Evolutionary conservation across 1,284 basidiomycete species (phyloP).

Genomic region (Cutaneotrichosporon cutaneum): DNA sequence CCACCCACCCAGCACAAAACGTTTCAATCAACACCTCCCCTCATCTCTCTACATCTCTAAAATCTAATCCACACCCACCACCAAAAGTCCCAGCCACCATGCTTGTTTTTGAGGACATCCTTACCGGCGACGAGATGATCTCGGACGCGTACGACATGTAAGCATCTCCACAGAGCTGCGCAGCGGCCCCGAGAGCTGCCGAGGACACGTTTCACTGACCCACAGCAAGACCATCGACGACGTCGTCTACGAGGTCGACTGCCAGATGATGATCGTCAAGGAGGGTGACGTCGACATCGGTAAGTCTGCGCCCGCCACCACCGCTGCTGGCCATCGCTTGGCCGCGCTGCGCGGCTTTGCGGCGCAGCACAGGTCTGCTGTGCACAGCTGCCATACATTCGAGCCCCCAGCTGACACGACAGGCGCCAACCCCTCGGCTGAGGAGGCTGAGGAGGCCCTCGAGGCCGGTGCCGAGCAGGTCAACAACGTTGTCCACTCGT

Average conservation of each 20-base stretch:
- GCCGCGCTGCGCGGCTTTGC: not conserved
- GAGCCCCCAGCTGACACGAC: slow-evolving; percentile 7
- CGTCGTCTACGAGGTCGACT: slow-evolving; percentile 89
- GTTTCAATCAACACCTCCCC: slow-evolving; percentile 7
- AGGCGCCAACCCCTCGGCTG: slow-evolving; percentile 89
- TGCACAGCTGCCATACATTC: not conserved
- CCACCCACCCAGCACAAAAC: slow-evolving; percentile 1
- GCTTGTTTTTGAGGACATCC: slow-evolving; percentile 56
- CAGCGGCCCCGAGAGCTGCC: not conserved
- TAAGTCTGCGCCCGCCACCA: slow-evolving; percentile 45
- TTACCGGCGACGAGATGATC: slow-evolving; percentile 89
- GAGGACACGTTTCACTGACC: not conserved
- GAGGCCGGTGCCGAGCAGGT: slow-evolving; percentile 74
- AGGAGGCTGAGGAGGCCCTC: slow-evolving; percentile 79
- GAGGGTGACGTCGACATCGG: slow-evolving; percentile 90
- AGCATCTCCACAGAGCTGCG: slow-evolving; percentile 31
- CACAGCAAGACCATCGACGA: slow-evolving; percentile 78
- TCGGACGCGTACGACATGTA: slow-evolving; percentile 88
- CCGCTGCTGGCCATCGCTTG: not conserved
- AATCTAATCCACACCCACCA: slow-evolving; percentile 10
- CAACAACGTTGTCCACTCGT: slow-evolving; percentile 92
- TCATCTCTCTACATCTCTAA: slow-evolving; percentile 11
- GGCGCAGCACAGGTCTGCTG: not conserved
- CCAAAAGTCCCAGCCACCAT: slow-evolving; percentile 31
- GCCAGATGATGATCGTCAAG: slow-evolving; percentile 70